Base-by-base conservation (phyloP, 768 basidiomycete species). In the Hericium rajendrae region DNA sequence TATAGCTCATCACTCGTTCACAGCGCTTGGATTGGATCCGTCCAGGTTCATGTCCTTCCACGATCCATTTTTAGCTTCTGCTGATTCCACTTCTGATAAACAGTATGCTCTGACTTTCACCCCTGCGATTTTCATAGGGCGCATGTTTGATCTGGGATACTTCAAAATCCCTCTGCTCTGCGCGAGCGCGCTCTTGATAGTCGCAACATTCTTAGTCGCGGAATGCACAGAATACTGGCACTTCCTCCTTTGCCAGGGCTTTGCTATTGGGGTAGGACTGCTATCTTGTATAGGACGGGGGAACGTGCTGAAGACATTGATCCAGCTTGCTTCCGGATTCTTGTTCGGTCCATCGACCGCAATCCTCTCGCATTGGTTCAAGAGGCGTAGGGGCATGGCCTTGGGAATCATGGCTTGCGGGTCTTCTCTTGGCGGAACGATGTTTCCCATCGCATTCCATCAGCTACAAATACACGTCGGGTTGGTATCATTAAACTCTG, bases 11-110 rank as follows among this genome's bases (percentile, higher is more conserved):
- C 20, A 20, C 46, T 39, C 15, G 60, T 38, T 62, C 38, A 22
- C 59, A 88, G 87, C 48, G 80, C 87, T 46, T 91, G 87, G 88
- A 90, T 91, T 38, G 88, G 88, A 5, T 90, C 88, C 0, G 71
- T 84, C 22, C 87, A 88, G 72, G 86, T 82, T 49, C 3, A 63
- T 58, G 20, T 58, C 32, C 12, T 6, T 24, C 11, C 51, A 18
- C 26, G 15, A 26, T 18, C 4, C 58, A 48, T 12, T 6, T 26
- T 26, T 4, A 10, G 18, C 10, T 18, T 4, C 51, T 41, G 13
- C 48, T 22, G 52, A 49, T 38, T 24, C 32, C 51, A 18, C 28
- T 46, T n/a, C 10, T 51, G 9, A 32, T 10, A 16, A 38, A 6
- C 62, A 88, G 84, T 85, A 84, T 62, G 74, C 84, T 12, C 74